Percentiles rank a stretch among this genome's conserved stretches.
Evolutionary conservation across 495 filamentous ascomycete species (phyloP).

Genomic region (Chaetomium fimeti): DNA sequence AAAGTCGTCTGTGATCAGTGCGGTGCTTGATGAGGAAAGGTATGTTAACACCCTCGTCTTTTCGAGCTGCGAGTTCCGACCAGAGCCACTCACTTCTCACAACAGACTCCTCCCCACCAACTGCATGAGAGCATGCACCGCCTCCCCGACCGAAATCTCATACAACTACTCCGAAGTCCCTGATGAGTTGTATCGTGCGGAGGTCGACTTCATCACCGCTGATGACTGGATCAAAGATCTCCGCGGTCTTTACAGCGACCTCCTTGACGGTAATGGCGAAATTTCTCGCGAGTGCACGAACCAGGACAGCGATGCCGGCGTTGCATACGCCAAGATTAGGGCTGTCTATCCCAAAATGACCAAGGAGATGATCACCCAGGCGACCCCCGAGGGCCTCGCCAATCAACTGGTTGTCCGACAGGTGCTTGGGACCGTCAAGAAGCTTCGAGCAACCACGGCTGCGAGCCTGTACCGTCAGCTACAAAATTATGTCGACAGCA

Average conservation of each 20-base stretch:
- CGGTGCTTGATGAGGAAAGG: conserved; percentile 55
- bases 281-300: conserved; percentile 47
- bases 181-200: conserved; percentile 53
- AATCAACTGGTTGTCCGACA: conserved; percentile 38
- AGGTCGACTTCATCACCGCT: conserved; percentile 59
- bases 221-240: conserved; percentile 62
- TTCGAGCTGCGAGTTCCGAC: not conserved
- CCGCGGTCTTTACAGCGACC: conserved; percentile 50
- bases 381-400: conserved; percentile 45
- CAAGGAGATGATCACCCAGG: conserved; percentile 50
- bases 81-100: not conserved
- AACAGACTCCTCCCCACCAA: conserved; percentile 40
- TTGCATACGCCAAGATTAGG: conserved; percentile 66
- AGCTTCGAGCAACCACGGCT: conserved; percentile 41
- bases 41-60: conserved; percentile 19
- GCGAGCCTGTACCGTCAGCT: conserved; percentile 33
- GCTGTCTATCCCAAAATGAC: conserved; percentile 62
- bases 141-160: conserved; percentile 63
- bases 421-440: conserved; percentile 51
- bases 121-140: conserved; percentile 59
- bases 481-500: conserved; percentile 39
- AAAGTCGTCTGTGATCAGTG: conserved; percentile 61
- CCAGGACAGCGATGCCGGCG: conserved; percentile 52
- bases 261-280: conserved; percentile 46
- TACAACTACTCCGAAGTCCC: conserved; percentile 54